Percentiles rank a stretch among this genome's conserved stretches.
These are phyloP conservation scores for Hericium erinaceus DNA, from an alignment of 768 basidiomycete species.

Conservation along the genomic window DNA sequence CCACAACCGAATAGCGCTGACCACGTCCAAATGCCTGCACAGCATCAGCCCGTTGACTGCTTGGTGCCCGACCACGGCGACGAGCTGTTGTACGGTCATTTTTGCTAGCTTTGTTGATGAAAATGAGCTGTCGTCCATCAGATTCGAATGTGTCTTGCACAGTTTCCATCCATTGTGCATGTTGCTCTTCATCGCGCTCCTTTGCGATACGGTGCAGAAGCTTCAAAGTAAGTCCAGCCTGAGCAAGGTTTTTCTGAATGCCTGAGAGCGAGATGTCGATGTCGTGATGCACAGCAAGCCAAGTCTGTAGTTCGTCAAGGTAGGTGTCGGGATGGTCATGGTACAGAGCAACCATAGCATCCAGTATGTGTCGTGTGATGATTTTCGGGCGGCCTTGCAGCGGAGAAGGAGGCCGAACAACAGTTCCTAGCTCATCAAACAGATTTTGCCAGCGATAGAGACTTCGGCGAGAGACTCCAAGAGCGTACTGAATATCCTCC, in stretches of 20 bases:
- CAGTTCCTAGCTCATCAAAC: not conserved
- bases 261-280: not conserved
- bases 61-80: slow-evolving; percentile 17
- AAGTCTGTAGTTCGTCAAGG: not conserved
- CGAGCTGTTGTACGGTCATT: slow-evolving; percentile 21
- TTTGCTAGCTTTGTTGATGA: slow-evolving; percentile 24
- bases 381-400: not conserved
- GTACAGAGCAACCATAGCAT: not conserved
- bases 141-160: not conserved
- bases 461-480: slow-evolving; percentile 1
- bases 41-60: slow-evolving; percentile 13
- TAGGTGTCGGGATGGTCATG: not conserved
- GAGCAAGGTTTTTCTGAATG: not conserved
- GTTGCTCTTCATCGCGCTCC: not conserved
- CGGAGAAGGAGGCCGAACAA: not conserved
- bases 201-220: not conserved
- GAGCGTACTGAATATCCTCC: not conserved
- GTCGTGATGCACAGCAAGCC: not conserved
- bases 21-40: slow-evolving; percentile 17
- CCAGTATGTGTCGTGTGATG: not conserved
- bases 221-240: not conserved
- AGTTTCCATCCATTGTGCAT: not conserved
- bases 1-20: slow-evolving; percentile 17
- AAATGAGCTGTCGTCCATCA: slow-evolving; percentile 14
- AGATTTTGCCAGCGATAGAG: not conserved